Percentiles rank a stretch among this genome's conserved stretches.
Conservation (phyloP, 225 moss, liverwort and hornwort species). For the Straminergon stramineum region DNA sequence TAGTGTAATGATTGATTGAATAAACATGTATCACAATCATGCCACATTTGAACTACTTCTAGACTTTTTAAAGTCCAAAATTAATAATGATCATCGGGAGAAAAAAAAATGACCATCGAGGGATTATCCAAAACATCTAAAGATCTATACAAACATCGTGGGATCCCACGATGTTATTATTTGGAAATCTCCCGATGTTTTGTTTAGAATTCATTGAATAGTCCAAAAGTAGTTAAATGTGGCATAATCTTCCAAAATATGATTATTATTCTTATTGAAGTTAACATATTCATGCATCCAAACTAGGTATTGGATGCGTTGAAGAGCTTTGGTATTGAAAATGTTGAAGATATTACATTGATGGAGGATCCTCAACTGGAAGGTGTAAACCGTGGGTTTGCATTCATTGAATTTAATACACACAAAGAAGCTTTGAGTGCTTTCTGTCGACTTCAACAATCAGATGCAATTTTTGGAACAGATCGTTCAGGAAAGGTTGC, state of each 20-base stretch:
- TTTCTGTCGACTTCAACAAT: constrained; percentile 37
- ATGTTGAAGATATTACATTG: constrained; percentile 43
- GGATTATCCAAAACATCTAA: too few relatives aligned
- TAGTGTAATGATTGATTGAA: background rate
- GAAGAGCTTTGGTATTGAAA: constrained; percentile 33
- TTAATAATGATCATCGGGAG: too few relatives aligned
- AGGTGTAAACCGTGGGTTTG: constrained; percentile 47
- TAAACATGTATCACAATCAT: background rate
- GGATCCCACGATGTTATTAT: too few relatives aligned
- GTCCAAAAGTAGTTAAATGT: too few relatives aligned
- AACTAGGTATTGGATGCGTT: constrained; percentile 30
- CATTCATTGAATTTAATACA: constrained; percentile 44
- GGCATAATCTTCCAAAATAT: background rate
- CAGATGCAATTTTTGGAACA: constrained; percentile 31
- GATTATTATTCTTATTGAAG: background rate
- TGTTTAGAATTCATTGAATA: too few relatives aligned
- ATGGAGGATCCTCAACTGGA: constrained; percentile 51
- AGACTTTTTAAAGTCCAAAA: too few relatives aligned
- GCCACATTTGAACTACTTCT: too few relatives aligned
- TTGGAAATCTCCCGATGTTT: too few relatives aligned
- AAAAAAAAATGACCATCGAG: too few relatives aligned
- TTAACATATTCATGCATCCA: background rate
- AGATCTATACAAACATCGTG: too few relatives aligned
- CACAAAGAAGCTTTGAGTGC: constrained; percentile 48
- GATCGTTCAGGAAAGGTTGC: constrained; percentile 42